Percentiles rank a stretch among this genome's conserved stretches.
Conservation (phyloP, 768 basidiomycete species). For the Russula virescens region DNA sequence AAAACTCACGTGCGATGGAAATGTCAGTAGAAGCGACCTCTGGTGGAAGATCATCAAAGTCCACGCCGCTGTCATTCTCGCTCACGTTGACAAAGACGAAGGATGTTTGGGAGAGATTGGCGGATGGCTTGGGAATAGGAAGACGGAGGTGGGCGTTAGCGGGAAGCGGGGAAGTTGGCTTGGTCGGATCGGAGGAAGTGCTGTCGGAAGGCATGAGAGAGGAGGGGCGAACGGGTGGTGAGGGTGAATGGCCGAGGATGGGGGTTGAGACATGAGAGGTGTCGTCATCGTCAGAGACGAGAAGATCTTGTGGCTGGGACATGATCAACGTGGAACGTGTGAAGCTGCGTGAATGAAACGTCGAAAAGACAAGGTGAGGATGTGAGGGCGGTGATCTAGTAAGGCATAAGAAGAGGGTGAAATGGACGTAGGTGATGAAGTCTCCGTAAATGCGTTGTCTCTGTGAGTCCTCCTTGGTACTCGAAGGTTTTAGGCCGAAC, state of each 20-base stretch:
- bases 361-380: conserved; percentile 1
- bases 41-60: conserved; percentile 27
- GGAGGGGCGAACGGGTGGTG: conserved; percentile 2
- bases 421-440: background rate
- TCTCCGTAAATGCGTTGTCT: conserved; percentile 5
- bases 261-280: conserved; percentile 24
- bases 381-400: conserved; percentile 8
- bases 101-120: conserved; percentile 25
- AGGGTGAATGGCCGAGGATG: conserved; percentile 5
- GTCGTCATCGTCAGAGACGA: conserved; percentile 20
- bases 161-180: background rate
- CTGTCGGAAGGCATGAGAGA: background rate
- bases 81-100: conserved; percentile 22
- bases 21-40: conserved; percentile 32
- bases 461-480: background rate
- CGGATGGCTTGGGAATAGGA: conserved; percentile 24
- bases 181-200: background rate
- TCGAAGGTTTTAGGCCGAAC: conserved; percentile 3
- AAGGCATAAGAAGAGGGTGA: conserved; percentile 5
- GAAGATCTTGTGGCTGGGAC: conserved; percentile 12
- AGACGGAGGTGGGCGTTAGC: conserved; percentile 20
- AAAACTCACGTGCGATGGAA: conserved; percentile 32
- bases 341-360: conserved; percentile 3
- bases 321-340: conserved; percentile 5
- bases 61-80: conserved; percentile 14